phyloP scores from a whole-genome alignment of 2,329 filamentous ascomycete species.

The Ascochyta pisi region DNA sequence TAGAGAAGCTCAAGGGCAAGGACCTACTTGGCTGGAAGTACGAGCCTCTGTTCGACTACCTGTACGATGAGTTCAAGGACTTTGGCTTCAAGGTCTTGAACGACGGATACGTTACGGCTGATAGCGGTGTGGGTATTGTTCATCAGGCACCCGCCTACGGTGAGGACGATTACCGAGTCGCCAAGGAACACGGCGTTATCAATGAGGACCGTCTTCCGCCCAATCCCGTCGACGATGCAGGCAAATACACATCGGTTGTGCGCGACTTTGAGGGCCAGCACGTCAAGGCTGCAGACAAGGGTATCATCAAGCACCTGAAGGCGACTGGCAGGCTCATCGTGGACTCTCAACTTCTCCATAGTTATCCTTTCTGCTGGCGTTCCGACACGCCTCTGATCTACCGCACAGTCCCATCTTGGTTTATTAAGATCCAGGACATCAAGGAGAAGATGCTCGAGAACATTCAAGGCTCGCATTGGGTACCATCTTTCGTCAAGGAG shows the following conservation, averaged over 20 bases:
- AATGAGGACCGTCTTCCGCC: slow-evolving; percentile 79
- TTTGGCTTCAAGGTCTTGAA: slow-evolving; percentile 81
- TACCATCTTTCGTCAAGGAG: slow-evolving; percentile 88
- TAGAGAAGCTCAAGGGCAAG: slow-evolving; percentile 80
- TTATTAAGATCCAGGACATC: slow-evolving; percentile 84
- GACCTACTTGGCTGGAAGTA: slow-evolving; percentile 91
- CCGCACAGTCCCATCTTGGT: slow-evolving; percentile 91
- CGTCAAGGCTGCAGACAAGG: slow-evolving; percentile 91
- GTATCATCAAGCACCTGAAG: slow-evolving; percentile 89
- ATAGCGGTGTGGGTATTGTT: slow-evolving; percentile 91
- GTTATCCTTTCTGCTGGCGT: slow-evolving; percentile 91
- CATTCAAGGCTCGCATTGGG: slow-evolving; percentile 90
- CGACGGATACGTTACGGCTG: slow-evolving; percentile 84
- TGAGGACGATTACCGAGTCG: slow-evolving; percentile 93
- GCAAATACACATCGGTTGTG: slow-evolving; percentile 78
- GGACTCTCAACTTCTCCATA: slow-evolving; percentile 87
- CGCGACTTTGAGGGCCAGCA: slow-evolving; percentile 84
- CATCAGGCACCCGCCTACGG: slow-evolving; percentile 93
- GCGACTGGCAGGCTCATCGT: slow-evolving; percentile 76
- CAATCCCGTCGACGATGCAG: slow-evolving; percentile 86
- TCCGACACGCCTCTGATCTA: slow-evolving; percentile 97
- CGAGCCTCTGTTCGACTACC: slow-evolving; percentile 87
- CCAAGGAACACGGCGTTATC: slow-evolving; percentile 77
- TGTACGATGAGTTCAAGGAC: slow-evolving; percentile 87
- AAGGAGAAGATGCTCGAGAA: slow-evolving; percentile 90